Conservation (phyloP, 768 basidiomycete genomes). For the Suillus bovinus region DNA sequence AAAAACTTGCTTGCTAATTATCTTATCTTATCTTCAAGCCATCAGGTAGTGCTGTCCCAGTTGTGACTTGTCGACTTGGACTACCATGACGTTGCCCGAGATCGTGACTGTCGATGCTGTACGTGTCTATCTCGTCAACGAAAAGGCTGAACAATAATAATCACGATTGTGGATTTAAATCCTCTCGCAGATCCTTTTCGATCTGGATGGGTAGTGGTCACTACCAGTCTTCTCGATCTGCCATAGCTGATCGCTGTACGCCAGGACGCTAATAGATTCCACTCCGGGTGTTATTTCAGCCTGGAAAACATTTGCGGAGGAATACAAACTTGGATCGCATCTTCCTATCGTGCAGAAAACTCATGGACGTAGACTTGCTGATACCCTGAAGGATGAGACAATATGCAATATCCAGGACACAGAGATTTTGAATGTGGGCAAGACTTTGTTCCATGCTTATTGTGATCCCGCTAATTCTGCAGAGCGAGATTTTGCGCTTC, state of each 20-base stretch:
- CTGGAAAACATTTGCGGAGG: conserved; percentile 68
- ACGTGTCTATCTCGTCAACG: conserved; percentile 19
- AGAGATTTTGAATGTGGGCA: conserved; percentile 53
- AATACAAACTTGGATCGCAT: conserved; percentile 57
- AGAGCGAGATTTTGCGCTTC: conserved; percentile 75
- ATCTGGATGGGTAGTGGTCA: conserved; percentile 60
- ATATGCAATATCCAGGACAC: conserved; percentile 61
- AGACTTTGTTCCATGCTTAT: conserved; percentile 6
- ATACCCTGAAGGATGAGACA: conserved; percentile 64
- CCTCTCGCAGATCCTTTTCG: conserved; percentile 53
- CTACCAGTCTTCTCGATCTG: neutral
- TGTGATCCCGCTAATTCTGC: conserved; percentile 5
- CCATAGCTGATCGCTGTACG: conserved; percentile 7
- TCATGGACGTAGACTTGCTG: conserved; percentile 76
- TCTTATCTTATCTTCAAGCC: conserved; percentile 8
- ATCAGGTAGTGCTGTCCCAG: too few species aligned
- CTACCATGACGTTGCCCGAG: conserved; percentile 11
- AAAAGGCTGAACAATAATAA: neutral
- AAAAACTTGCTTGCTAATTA: neutral
- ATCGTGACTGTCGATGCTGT: conserved; percentile 54
- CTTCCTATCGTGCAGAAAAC: conserved; percentile 54
- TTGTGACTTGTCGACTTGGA: too few species aligned
- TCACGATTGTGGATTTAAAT: conserved; percentile 1
- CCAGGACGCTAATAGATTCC: conserved; percentile 76
- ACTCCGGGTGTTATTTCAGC: conserved; percentile 81